Conservation (phyloP, 306 rosid genomes). For the Corylus americana region DNA sequence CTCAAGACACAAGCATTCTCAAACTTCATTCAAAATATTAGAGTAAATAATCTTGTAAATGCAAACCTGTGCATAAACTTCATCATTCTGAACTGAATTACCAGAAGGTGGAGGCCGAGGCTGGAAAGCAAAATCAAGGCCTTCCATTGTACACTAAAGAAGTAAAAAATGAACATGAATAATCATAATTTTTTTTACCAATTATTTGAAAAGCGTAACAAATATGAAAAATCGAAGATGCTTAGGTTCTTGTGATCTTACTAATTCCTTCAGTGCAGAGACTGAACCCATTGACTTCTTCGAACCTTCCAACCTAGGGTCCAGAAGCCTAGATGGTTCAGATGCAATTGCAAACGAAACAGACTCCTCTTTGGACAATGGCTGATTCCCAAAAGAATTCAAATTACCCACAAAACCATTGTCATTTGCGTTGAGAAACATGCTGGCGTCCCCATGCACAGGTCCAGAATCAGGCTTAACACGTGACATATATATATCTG, state of each 20-base stretch:
- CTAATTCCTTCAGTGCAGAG: conserved; percentile 78
- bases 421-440: conserved; percentile 54
- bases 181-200: not conserved
- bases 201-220: not conserved
- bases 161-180: conserved; percentile 35
- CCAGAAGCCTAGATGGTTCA: conserved; percentile 58
- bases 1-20: not conserved
- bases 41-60: conserved; percentile 10
- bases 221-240: not conserved
- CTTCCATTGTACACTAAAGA: conserved; percentile 75
- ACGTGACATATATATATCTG: conserved; percentile 74
- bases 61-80: conserved; percentile 88
- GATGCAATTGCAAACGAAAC: conserved; percentile 54
- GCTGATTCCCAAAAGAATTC: conserved; percentile 51
- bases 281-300: conserved; percentile 60
- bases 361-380: conserved; percentile 60
- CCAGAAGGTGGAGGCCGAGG: conserved; percentile 48
- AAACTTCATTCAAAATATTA: conserved; percentile 25
- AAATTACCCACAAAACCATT: conserved; percentile 51
- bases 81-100: conserved; percentile 67
- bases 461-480: conserved; percentile 64
- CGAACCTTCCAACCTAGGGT: conserved; percentile 65
- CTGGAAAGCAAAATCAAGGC: conserved; percentile 68
- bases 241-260: conserved; percentile 30
- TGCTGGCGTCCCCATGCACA: conserved; percentile 51